Base-by-base conservation (phyloP, 163 green algal species). In the Scenedesmus sp. region DNA sequence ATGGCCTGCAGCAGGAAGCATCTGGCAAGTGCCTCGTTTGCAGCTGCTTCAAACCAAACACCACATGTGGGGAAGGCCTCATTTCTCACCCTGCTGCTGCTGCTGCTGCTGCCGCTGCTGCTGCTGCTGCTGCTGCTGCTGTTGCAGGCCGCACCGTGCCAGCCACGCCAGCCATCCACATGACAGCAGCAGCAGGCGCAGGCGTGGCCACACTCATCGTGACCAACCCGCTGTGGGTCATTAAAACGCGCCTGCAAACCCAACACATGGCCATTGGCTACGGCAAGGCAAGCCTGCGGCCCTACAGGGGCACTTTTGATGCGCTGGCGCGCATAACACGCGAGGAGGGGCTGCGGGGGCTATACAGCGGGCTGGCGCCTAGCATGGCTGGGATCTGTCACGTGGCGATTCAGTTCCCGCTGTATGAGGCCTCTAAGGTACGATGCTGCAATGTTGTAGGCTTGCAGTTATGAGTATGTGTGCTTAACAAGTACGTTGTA, bases 191-290 rank as follows among this genome's bases (percentile, higher is more conserved):
- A 9, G 94, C 97, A 56, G 97, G 97, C 3, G 98, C 98, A 60
- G 98, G 98, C 55, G 94, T 97, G 2, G 97, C 97, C 0, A 99
- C 97, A 2, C 94, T 99, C 66, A 52, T 98, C 4, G 96, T 98
- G 57, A 99, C 97, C 74, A 99, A 99, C 93, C 98, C 98, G 7
- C 89, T 99, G 52, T 99, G 97, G 97, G 98, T 99, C 2, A 96
- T 99, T 23, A 99, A 99, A 92, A 99, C 98, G 26, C 93, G 98
- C 16, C 94, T 99, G 91, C 97, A 98, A 90, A 98, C 97, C 0
- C 97, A 99, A 92, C 94, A 97, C 87, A 97, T 99, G 95, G 93
- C 92, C 55, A 91, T 98, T 10, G 87, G 86, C 54, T 94, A 95
- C 73, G 92, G 92, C 20, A 88, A 79, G 56, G 90, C 82, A 66